Conservation (phyloP, 2,329 filamentous ascomycete species). For the Exophiala sp. region DNA sequence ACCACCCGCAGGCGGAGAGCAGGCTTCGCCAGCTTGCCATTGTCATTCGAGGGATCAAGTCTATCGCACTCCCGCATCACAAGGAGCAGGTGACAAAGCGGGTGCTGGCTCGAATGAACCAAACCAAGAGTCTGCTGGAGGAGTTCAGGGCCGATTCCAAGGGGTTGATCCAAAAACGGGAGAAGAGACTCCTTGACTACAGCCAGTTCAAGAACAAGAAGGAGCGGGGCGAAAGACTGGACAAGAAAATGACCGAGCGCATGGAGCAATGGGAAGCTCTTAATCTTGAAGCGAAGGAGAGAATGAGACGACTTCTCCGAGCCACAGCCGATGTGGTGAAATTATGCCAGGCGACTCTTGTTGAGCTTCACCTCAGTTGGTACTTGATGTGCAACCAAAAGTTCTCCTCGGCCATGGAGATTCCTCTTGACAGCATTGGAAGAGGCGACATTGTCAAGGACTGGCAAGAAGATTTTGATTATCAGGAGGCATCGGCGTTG, state of each 20-base stretch:
- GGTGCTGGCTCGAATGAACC: constrained; percentile 8
- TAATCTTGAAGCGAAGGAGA: constrained; percentile 88
- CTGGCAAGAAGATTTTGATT: constrained; percentile 73
- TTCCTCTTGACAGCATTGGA: constrained; percentile 63
- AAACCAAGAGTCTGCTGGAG: constrained; percentile 22
- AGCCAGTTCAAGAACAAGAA: constrained; percentile 72
- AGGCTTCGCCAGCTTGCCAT: constrained; percentile 91
- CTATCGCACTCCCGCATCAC: constrained; percentile 76
- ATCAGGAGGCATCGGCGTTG: constrained; percentile 65
- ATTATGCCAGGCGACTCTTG: constrained; percentile 73
- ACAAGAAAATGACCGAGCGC: constrained; percentile 75
- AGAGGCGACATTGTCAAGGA: constrained; percentile 66
- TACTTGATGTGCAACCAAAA: constrained; percentile 69
- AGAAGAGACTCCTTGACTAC: constrained; percentile 86
- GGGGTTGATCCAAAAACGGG: constrained; percentile 85
- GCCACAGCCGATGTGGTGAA: constrained; percentile 80
- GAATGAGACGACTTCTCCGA: constrained; percentile 75
- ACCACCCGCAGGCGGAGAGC: constrained; percentile 78
- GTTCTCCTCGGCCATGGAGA: constrained; percentile 52
- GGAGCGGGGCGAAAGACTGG: constrained; percentile 74
- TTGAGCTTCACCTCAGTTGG: constrained; percentile 79
- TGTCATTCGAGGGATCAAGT: constrained; percentile 78
- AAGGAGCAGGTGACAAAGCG: constrained; percentile 45
- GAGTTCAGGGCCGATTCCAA: constrained; percentile 50
- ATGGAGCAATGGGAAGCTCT: constrained; percentile 86